phyloP scores from a whole-genome alignment of 495 filamentous ascomycete genomes.

The Chlorociboria aeruginascens region DNA sequence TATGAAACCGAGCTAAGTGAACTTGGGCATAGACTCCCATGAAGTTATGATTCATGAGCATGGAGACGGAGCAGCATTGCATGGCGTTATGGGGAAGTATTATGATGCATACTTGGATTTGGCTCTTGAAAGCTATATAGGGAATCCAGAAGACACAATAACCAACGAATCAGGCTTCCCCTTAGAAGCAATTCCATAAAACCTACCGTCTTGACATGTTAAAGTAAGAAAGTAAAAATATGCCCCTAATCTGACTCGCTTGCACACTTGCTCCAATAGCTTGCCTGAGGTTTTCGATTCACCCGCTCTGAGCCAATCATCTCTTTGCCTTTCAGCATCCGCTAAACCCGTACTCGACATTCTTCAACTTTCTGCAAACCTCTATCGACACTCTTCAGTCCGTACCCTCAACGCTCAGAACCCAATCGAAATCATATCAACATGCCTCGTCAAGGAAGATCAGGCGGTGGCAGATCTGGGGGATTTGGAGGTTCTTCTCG shows the following conservation, averaged over 20 bases:
- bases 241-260: no score
- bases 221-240: no score
- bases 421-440: conserved; percentile 21
- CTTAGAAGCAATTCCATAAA: no score
- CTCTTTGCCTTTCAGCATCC: neutral
- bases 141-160: no score
- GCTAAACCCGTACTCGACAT: neutral
- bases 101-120: neutral
- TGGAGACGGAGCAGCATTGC: neutral
- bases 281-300: neutral
- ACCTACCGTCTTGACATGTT: no score
- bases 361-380: neutral
- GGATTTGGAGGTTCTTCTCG: conserved; percentile 52
- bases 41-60: neutral
- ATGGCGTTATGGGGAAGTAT: neutral
- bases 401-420: neutral
- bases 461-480: conserved; percentile 25
- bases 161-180: no score
- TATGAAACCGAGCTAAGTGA: neutral
- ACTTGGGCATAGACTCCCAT: no score
- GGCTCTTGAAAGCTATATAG: conserved; percentile 5
- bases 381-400: conserved; percentile 1
- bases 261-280: neutral
- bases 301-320: neutral
- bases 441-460: conserved; percentile 73